Evolutionary conservation across 1,139 yeast species (phyloP), one percentile per base, ranked within the genome.

Genomic region (Debaryomyces fabryi): DNA sequence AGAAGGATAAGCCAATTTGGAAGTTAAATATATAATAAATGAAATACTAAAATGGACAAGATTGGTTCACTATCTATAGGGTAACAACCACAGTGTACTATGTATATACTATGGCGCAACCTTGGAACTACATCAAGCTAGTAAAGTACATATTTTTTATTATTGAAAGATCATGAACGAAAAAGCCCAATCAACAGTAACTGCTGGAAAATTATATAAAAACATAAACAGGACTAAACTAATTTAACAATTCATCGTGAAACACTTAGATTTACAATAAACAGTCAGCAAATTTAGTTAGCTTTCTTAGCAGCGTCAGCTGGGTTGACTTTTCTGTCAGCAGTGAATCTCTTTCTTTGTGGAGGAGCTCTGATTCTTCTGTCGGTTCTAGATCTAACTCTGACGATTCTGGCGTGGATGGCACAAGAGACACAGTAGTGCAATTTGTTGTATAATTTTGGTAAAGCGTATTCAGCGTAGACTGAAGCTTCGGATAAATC

Each of bases 391-490:
- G 99, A 93, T 85, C 99, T 95, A 68, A 93, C 99, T 84, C 99
- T 95, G 74, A 93, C 99, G 69, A 95, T 88, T 90, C 97, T 93
- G 78, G 97, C 96, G 86, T 93, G 99, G 68, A 95, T 92, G 70
- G 99, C 99, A 81, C 99, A 93, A 62, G 99, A 93, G 70, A 93
- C 95, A 86, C 99, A 93, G 95, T 95, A 93, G 88, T 92, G 97
- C 78, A 93, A 86, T 86, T 93, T 93, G 90, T 93, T 89, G 95
- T 92, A 93, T 76, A 95, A 88, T 88, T 93, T 93, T 81, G 99
- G 99, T 71, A 93, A 83, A 71, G 97, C 98, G 84, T 93, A 93
- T 85, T 95, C 99, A 72, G 90, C 84, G 88, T 95, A 93, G 71
- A 93, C 99, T 54, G 98, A 92, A 69, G 98, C 99, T 81, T 93